A percentile compares a stretch with the other conserved stretches of the same genome.
These are phyloP conservation scores for Phytophthora sp. DNA, from an alignment of 352 stramenopile species.

Conservation along the genomic window DNA sequence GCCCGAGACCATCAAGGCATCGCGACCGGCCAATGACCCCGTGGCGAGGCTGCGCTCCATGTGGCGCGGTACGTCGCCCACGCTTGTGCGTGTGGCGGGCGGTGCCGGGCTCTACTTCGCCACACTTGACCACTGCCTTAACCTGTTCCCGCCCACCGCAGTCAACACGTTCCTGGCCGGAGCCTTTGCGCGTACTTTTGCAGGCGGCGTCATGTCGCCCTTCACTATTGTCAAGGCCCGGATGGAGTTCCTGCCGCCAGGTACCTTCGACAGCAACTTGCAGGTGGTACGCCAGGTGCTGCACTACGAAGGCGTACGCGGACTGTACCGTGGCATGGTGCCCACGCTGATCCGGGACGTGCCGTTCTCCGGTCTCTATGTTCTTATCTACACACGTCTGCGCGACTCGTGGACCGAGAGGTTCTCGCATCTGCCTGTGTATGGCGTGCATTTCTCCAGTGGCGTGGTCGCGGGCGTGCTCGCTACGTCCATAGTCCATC, in stretches of 20 bases:
- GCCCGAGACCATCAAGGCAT: conserved; percentile 30
- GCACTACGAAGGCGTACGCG: conserved; percentile 66
- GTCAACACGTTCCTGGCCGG: conserved; percentile 84
- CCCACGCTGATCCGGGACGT: conserved; percentile 88
- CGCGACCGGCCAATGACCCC: conserved; percentile 23
- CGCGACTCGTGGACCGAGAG: conserved; percentile 52
- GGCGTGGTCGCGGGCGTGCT: conserved; percentile 77
- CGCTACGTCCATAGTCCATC: conserved; percentile 85
- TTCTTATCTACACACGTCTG: conserved; percentile 84
- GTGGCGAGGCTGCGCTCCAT: conserved; percentile 60
- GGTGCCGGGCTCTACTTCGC: conserved; percentile 87
- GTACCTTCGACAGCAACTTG: conserved; percentile 66
- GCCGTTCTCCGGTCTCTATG: conserved; percentile 89
- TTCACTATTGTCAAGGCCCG: conserved; percentile 89
- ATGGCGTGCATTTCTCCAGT: conserved; percentile 80
- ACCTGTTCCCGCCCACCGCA: conserved; percentile 54
- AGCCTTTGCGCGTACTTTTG: conserved; percentile 86
- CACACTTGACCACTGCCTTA: conserved; percentile 75
- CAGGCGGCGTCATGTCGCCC: conserved; percentile 78
- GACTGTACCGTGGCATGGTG: conserved; percentile 87
- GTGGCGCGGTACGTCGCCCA: conserved; percentile 85
- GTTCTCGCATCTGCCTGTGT: conserved; percentile 54
- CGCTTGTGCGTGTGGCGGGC: conserved; percentile 79
- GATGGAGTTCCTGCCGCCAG: conserved; percentile 82
- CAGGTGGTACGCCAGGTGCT: conserved; percentile 73